Percentiles rank a stretch among this genome's conserved stretches.
Conservation (phyloP, 805 yeast species). For the Ogataea thermomethanolica region DNA sequence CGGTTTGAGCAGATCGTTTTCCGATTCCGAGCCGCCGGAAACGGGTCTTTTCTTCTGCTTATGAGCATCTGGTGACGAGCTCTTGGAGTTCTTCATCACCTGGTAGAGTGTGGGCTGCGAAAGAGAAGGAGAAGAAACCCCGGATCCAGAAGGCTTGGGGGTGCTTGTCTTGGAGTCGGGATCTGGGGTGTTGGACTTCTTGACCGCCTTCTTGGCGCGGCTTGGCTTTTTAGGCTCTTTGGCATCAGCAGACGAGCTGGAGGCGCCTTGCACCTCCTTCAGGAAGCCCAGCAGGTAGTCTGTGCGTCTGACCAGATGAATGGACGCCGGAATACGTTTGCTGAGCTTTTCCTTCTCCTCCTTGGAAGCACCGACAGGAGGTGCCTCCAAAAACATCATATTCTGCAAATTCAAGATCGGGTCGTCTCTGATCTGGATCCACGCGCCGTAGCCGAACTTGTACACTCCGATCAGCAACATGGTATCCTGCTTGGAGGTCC, state of each 20-base stretch:
- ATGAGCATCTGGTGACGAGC: constrained; percentile 3
- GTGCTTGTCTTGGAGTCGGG: constrained; percentile 16
- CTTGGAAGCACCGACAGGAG: constrained; percentile 34
- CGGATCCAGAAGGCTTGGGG: constrained; percentile 15
- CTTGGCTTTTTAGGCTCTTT: constrained; percentile 10
- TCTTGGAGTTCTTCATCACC: constrained; percentile 16
- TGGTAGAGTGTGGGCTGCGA: constrained; percentile 24
- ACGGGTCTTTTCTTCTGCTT: constrained; percentile 7
- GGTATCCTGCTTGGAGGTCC: constrained; percentile 83
- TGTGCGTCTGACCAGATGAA: constrained; percentile 86
- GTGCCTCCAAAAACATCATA: constrained; percentile 65
- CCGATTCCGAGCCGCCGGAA: constrained; percentile 14
- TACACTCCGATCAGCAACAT: constrained; percentile 81
- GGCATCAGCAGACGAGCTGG: background rate
- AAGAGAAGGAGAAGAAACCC: constrained; percentile 10
- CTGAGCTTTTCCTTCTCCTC: constrained; percentile 36
- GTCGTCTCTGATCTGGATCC: constrained; percentile 93
- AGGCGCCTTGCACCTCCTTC: constrained; percentile 38
- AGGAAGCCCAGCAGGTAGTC: constrained; percentile 78
- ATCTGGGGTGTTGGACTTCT: constrained; percentile 26
- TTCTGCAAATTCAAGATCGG: constrained; percentile 84
- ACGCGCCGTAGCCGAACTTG: constrained; percentile 94
- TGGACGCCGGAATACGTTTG: constrained; percentile 84
- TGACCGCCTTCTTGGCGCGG: constrained; percentile 23
- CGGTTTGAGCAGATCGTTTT: constrained; percentile 26